A percentile compares a stretch with the other conserved stretches of the same genome.
phyloP scores from a whole-genome alignment of 164 flowering plant species.

The Magnolia changhungtana region DNA sequence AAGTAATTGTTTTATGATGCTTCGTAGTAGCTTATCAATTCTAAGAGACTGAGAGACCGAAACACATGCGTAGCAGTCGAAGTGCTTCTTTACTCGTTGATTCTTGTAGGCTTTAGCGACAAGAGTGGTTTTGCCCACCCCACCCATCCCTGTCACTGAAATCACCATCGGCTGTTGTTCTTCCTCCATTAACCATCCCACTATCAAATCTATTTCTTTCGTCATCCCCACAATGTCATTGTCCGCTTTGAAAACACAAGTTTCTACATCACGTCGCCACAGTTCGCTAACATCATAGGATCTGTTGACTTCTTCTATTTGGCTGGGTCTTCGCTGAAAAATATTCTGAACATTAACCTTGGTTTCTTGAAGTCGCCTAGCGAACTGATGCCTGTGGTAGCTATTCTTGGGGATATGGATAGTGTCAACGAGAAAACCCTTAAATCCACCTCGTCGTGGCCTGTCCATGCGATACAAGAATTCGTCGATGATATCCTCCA shows the following conservation, averaged over 20 bases:
- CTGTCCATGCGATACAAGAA: background rate
- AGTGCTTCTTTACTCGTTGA: slow-evolving; percentile 11
- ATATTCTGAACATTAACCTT: no score
- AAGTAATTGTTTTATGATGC: no score
- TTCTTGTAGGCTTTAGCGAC: slow-evolving; percentile 28
- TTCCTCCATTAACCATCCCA: slow-evolving; percentile 29
- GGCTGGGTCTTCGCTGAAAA: no score
- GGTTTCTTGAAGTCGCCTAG: background rate
- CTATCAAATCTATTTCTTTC: slow-evolving; percentile 14
- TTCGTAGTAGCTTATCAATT: no score
- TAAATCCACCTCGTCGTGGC: background rate
- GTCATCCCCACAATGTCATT: slow-evolving; percentile 36
- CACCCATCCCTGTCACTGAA: slow-evolving; percentile 56
- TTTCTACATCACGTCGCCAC: background rate
- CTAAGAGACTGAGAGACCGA: slow-evolving; percentile 21
- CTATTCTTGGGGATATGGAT: background rate
- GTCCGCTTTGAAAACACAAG: slow-evolving; percentile 22
- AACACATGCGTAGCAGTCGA: slow-evolving; percentile 37
- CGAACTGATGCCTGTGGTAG: background rate
- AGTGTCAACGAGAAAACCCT: background rate
- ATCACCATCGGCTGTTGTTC: slow-evolving; percentile 27
- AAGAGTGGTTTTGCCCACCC: slow-evolving; percentile 52
- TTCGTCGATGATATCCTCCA: slow-evolving; percentile 1
- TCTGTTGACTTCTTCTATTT: no score
- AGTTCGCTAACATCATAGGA: background rate